Evolutionary conservation across 176 grass and related monocot genomes (phyloP).

Genomic region (Sorghum bicolor): DNA sequence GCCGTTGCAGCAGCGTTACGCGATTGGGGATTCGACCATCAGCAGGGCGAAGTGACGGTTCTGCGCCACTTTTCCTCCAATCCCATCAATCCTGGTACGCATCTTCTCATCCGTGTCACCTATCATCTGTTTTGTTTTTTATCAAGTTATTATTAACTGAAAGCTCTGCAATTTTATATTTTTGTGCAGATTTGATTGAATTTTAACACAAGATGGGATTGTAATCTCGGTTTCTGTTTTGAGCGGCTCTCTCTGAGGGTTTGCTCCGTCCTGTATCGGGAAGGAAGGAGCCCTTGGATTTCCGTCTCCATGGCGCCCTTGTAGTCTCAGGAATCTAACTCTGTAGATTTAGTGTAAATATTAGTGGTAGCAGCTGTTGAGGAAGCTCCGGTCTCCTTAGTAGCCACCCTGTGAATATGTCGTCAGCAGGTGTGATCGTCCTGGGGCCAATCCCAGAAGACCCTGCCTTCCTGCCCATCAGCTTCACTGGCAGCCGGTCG

Average conservation of each 20-base stretch:
- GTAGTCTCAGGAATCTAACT: not conserved
- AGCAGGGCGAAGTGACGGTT: slow-evolving; percentile 10
- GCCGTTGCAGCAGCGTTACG: not conserved
- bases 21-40: not conserved
- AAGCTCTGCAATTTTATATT: not conserved
- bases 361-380: slow-evolving; percentile 11
- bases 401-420: slow-evolving; percentile 32
- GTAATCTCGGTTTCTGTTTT: slow-evolving; percentile 25
- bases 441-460: slow-evolving; percentile 42
- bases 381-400: slow-evolving; percentile 28
- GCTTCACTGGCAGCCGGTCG: slow-evolving; percentile 36
- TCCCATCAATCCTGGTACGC: slow-evolving; percentile 12
- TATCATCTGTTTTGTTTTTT: not conserved
- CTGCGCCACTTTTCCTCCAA: slow-evolving; percentile 4
- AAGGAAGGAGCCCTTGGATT: slow-evolving; percentile 45
- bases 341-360: slow-evolving; percentile 45
- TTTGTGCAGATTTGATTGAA: slow-evolving; percentile 34
- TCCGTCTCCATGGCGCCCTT: slow-evolving; percentile 41
- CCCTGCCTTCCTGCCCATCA: slow-evolving; percentile 31
- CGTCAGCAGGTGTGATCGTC: slow-evolving; percentile 40
- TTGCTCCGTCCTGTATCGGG: slow-evolving; percentile 41
- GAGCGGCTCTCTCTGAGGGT: slow-evolving; percentile 26
- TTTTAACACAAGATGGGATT: slow-evolving; percentile 12
- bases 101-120: not conserved
- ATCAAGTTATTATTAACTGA: not conserved